A percentile compares a stretch with the other conserved stretches of the same genome.
Evolutionary conservation across 352 stramenopile genomes (phyloP).

Genomic region (Globisporangium lucens): DNA sequence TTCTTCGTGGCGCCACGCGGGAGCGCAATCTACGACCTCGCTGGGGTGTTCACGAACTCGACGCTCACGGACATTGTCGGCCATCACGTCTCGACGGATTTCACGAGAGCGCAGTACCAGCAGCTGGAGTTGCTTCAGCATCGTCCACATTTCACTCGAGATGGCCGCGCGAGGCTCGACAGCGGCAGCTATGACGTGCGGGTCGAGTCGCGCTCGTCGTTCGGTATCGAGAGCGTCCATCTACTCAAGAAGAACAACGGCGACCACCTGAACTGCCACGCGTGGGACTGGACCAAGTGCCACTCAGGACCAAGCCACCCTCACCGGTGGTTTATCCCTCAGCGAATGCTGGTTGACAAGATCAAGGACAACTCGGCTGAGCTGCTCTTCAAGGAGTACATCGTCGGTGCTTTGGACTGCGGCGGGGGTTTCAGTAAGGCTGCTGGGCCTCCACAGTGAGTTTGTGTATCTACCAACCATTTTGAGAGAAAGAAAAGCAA

Average conservation of each 20-base stretch:
- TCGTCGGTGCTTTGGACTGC: slow-evolving; percentile 50
- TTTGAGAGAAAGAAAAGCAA: slow-evolving; percentile 1
- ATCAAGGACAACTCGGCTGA: slow-evolving; percentile 19
- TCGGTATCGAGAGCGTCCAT: slow-evolving; percentile 44
- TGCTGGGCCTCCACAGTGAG: slow-evolving; percentile 16
- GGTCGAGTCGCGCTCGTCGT: slow-evolving; percentile 31
- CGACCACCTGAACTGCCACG: slow-evolving; percentile 46
- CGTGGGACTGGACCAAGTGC: slow-evolving; percentile 38
- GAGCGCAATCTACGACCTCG: slow-evolving; percentile 27
- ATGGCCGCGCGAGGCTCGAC: slow-evolving; percentile 32
- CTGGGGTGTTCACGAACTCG: slow-evolving; percentile 21
- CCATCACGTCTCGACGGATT: slow-evolving; percentile 14
- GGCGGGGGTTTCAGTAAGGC: slow-evolving; percentile 40
- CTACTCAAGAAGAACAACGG: slow-evolving; percentile 45
- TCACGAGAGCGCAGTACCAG: background rate
- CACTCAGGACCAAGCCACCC: slow-evolving; percentile 7
- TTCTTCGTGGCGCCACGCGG: slow-evolving; percentile 42
- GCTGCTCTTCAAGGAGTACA: slow-evolving; percentile 35
- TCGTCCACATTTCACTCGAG: slow-evolving; percentile 17
- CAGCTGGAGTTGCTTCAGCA: background rate
- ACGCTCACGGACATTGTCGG: slow-evolving; percentile 41
- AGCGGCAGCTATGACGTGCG: slow-evolving; percentile 38
- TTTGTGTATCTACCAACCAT: background rate
- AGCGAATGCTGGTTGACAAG: slow-evolving; percentile 42
- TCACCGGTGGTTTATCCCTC: slow-evolving; percentile 34